These are phyloP conservation scores for Guyanaporus albipodus DNA, from an alignment of 768 basidiomycete species.

Conservation along the genomic window DNA sequence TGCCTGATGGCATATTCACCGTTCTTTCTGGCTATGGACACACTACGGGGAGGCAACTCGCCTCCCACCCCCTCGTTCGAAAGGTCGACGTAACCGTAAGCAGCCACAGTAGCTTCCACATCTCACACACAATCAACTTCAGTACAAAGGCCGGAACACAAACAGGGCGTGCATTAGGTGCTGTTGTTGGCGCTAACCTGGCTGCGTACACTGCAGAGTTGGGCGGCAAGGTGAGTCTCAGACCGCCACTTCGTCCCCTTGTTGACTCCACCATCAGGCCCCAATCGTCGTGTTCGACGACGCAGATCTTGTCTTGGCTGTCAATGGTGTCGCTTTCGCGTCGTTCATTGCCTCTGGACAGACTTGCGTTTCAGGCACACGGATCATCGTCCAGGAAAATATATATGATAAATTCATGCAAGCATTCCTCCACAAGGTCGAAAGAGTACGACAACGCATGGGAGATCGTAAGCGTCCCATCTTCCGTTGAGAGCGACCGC, in stretches of 20 bases:
- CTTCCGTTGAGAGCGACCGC: neutral
- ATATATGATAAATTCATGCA: conserved; percentile 69
- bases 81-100: conserved; percentile 85
- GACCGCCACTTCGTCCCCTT: neutral
- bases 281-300: conserved; percentile 80
- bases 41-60: conserved; percentile 60
- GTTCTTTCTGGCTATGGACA: conserved; percentile 71
- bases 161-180: conserved; percentile 72
- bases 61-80: conserved; percentile 59
- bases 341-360: conserved; percentile 86
- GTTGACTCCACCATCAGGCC: conserved; percentile 43
- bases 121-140: neutral
- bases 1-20: conserved; percentile 72
- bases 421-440: conserved; percentile 57
- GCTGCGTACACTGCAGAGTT: conserved; percentile 78
- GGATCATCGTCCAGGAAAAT: conserved; percentile 67
- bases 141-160: conserved; percentile 63
- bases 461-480: conserved; percentile 60
- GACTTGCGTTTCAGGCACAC: conserved; percentile 88
- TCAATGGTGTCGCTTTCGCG: conserved; percentile 81
- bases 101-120: neutral
- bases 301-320: conserved; percentile 66
- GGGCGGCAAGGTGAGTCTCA: conserved; percentile 65
- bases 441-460: conserved; percentile 63
- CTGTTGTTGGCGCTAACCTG: conserved; percentile 69